Base-by-base conservation (phyloP, 31 red algal genomes). In the Endocladia muricata region DNA sequence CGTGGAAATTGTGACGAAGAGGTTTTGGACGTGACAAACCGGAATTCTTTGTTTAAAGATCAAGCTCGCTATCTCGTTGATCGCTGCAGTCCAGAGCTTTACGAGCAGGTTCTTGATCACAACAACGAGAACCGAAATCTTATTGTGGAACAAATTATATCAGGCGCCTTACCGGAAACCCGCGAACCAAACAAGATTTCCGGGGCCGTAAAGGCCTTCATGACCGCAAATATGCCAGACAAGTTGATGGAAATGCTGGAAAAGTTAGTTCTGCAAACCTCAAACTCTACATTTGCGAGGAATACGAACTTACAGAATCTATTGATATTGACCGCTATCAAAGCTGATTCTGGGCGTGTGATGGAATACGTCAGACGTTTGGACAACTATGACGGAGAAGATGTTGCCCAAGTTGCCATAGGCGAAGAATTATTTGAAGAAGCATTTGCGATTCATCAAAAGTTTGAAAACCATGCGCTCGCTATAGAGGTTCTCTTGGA, bases 301-400 rank as follows among this genome's bases (percentile, higher is more conserved):
- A 99, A 96, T 49, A 86, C 82, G 28, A 96, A 93, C 37, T 71
- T 99, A 56, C 97, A 99, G 80, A 99, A 99, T 55, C 82, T 99
- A 55, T 84, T 99, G 6, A 89, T 99, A 52, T 74, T 99, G 55
- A 99, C 97, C 7, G 85, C 97, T 42, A 96, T 99, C 62, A 89
- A 88, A 30, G 88, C 97, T 11, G 97, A 93, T 37, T 74, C 86
- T 31, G 74, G 65, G 60, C 90, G 97, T 36, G 93, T 93, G 28
- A 86, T 86, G 72, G 93, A 96, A 59, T 94, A 96, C 58, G 70
- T 99, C 11, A 90, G 93, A 22, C 88, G 90, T 5, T 74, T 99
- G 57, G 97, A 99, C 37, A 91, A 89, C 51, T 99, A 92, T 39
- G 97, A 95, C 77, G 97, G 79, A 29, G 86, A 86, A 52, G 89